These are phyloP conservation scores for Coelastrella sp. DNA, from an alignment of 139 green algal species.

Conservation along the genomic window DNA sequence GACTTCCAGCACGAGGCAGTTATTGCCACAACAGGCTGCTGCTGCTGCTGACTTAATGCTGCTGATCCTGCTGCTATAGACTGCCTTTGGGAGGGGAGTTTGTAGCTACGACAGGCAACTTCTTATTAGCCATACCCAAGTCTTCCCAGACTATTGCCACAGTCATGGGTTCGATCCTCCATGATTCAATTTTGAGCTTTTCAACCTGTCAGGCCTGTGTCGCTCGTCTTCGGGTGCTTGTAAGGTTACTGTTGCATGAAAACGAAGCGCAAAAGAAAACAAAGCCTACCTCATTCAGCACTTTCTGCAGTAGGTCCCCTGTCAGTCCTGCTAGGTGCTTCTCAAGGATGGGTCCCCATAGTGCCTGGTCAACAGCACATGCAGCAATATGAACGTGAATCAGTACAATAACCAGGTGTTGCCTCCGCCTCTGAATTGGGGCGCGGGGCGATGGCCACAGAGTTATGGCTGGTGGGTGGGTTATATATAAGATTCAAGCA, in stretches of 20 bases:
- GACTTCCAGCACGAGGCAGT: too few species aligned
- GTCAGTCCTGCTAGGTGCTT: slow-evolving; percentile 44
- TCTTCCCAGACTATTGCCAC: too few species aligned
- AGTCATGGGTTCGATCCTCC: too few species aligned
- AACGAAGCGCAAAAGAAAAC: background rate
- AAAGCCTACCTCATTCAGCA: slow-evolving; percentile 12
- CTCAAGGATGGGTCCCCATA: slow-evolving; percentile 43
- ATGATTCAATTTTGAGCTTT: too few species aligned
- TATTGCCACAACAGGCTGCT: background rate
- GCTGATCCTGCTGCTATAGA: background rate
- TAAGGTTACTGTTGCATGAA: background rate
- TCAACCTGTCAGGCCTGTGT: too few species aligned
- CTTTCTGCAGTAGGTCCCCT: slow-evolving; percentile 33
- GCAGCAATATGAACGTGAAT: background rate
- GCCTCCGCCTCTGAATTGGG: background rate
- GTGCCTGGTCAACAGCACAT: background rate
- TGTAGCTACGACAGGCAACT: too few species aligned
- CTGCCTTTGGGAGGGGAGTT: too few species aligned
- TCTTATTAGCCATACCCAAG: too few species aligned
- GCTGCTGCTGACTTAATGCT: background rate
- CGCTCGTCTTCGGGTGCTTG: background rate
- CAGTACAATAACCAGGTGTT: background rate
- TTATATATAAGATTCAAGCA: too few species aligned
- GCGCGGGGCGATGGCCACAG: too few species aligned
- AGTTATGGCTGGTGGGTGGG: too few species aligned